Evolutionary conservation across 768 basidiomycete species (phyloP), one percentile per base, ranked within the genome.

Genomic region (Kondoa malvinella): DNA sequence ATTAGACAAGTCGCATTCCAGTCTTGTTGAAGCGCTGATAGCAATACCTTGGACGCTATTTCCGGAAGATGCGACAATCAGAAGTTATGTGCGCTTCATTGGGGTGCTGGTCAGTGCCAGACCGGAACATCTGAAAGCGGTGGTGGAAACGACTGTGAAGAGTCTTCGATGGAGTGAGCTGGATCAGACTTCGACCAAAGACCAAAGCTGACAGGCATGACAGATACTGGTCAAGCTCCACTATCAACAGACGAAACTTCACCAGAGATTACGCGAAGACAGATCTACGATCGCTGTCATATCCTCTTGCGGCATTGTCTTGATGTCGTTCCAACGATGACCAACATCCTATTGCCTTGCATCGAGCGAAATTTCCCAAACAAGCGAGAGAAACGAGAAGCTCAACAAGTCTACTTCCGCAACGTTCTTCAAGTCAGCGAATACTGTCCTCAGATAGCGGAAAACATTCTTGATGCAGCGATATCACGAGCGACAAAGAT

Each of bases 401-500:
- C 84, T 0, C 92, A 96, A 72, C 82, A 86, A 1, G 89, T 90
- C 0, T 99, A 91, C 74, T 88, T 96, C 71, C 85, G 89, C 58
- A 99, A 99, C 76, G 77, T 91, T 17, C 82, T 97, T 3, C 83
- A 83, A 34, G 78, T 96, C 40, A 86, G 86, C 0, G 82, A 84
- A 34, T 97, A 95, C 76, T 96, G 92, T 74, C 85, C 89, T 0
- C 92, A 90, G 75, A 79, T 96, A 26, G 74, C 75, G 1, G 91
- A 92, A 70, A 85, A 85, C 71, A 85, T 96, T 56, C 79, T 96
- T 34, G 86, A 85, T 1, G 86, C 86, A 0, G 88, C 96, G 34
- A 82, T 99, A 27, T 92, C 95, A 76, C 85, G 91, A n/a, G 87
- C 91, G 31, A 86, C 97, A 33, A 86, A 92, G 77, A 92, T 99